Percentiles rank a stretch among this genome's conserved stretches.
Evolutionary conservation across 2,329 filamentous ascomycete species (phyloP).

Genomic region (Penicillium freii): DNA sequence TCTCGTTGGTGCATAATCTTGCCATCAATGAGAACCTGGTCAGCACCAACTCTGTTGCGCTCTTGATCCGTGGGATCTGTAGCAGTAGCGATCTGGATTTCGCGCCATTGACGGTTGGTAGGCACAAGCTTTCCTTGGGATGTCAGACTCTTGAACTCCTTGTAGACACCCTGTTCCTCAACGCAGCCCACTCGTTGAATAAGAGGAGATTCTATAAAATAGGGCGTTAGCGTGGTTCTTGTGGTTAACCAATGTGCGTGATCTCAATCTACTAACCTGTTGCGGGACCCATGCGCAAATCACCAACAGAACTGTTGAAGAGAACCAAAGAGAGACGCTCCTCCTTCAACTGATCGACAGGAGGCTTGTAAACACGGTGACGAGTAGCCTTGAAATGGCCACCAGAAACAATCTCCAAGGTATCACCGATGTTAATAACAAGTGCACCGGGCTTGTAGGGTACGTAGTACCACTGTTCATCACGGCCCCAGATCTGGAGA

Average conservation of each 20-base stretch:
- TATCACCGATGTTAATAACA: slow-evolving; percentile 52
- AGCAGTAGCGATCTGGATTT: slow-evolving; percentile 49
- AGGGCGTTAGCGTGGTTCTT: not conserved
- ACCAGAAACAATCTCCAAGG: slow-evolving; percentile 47
- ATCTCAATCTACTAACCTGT: slow-evolving; percentile 15
- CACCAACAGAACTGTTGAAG: slow-evolving; percentile 49
- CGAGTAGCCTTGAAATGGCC: slow-evolving; percentile 50
- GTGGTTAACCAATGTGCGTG: no score
- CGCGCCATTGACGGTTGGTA: slow-evolving; percentile 50
- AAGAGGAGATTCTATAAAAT: slow-evolving; percentile 34
- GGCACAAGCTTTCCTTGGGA: slow-evolving; percentile 44
- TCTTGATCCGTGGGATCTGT: slow-evolving; percentile 46
- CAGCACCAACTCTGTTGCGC: slow-evolving; percentile 43
- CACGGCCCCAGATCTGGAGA: slow-evolving; percentile 47
- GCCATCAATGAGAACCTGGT: slow-evolving; percentile 46
- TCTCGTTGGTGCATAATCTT: slow-evolving; percentile 50
- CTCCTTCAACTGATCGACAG: slow-evolving; percentile 36
- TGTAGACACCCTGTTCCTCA: slow-evolving; percentile 46
- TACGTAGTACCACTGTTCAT: slow-evolving; percentile 50
- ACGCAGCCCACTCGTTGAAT: slow-evolving; percentile 47
- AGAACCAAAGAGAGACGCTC: slow-evolving; percentile 39
- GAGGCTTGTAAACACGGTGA: slow-evolving; percentile 46
- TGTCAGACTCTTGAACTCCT: slow-evolving; percentile 47
- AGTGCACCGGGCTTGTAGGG: slow-evolving; percentile 45
- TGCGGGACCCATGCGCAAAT: slow-evolving; percentile 46